Percentiles rank a stretch among this genome's conserved stretches.
Conservation (phyloP, 2,329 filamentous ascomycete species). For the Cytospora piceae region DNA sequence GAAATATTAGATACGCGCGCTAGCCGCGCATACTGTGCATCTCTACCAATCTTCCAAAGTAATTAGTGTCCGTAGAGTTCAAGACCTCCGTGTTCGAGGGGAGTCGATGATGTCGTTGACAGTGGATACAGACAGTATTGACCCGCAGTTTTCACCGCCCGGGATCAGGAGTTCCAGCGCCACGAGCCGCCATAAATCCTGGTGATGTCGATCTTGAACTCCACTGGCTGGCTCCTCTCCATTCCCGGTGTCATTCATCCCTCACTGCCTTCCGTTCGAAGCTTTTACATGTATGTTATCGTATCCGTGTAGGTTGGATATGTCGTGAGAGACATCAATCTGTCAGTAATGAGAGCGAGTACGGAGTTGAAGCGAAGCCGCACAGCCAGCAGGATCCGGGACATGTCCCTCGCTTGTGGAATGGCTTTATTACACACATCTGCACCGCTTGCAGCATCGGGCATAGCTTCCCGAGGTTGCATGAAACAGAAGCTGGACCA, state of each 20-base stretch:
- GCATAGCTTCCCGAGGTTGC: conserved; percentile 22
- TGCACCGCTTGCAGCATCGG: conserved; percentile 20
- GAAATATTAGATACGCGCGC: conserved; percentile 15
- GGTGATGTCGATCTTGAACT: background rate
- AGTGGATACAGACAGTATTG: background rate
- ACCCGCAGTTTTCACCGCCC: background rate
- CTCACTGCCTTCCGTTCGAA: too few species aligned
- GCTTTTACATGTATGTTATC: too few species aligned
- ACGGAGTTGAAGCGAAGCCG: conserved; percentile 12
- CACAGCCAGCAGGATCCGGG: conserved; percentile 3
- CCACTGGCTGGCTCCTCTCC: background rate
- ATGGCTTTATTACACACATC: conserved; percentile 9
- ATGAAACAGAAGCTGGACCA: conserved; percentile 12
- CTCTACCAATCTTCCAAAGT: too few species aligned
- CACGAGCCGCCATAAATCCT: conserved; percentile 7
- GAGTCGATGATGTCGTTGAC: conserved; percentile 5
- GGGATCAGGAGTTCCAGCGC: conserved; percentile 14
- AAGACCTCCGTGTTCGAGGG: background rate
- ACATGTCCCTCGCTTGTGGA: background rate
- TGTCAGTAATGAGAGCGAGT: background rate
- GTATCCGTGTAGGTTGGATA: background rate
- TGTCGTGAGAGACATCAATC: conserved; percentile 2
- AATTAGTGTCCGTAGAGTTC: too few species aligned
- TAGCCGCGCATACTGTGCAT: conserved; percentile 11
- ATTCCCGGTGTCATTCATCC: background rate